Base-by-base conservation (phyloP, 768 basidiomycete genomes). In the Trametes meyenii region DNA sequence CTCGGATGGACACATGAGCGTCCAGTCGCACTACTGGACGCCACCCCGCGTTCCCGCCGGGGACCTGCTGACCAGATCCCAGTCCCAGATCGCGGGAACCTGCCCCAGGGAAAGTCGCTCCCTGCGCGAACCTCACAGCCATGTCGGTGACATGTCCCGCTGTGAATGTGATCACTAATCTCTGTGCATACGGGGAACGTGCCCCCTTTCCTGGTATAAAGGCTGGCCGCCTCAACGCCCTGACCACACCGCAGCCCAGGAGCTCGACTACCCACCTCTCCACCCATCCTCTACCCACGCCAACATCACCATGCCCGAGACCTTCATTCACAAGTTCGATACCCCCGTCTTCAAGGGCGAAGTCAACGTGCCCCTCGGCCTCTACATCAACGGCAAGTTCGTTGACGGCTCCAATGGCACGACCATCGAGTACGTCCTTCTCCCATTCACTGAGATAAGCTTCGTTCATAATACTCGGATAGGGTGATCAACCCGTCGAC, bases 371-470 rank as follows among this genome's bases (percentile, higher is more conserved):
- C 76, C 77, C 66, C 88, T 89, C 3, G 88, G 90, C 33, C 68
- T 92, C 57, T 92, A 86, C 78, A 90, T 94, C 70, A 78, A 83
- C 68, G 86, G 86, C 64, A 70, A 90, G 72, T 93, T 83, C 68
- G 75, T 83, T 14, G 83, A 85, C 38, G 84, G 86, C 19, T 77
- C 79, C 19, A 76, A 82, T 6, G 73, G 76, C 1, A 81, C 77
- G n/a, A 83, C 81, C n/a, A 87, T 92, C 69, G 87, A 90, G 89
- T 90, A 67, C 70, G 87, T 72, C 26, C 40, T 21, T 36, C 33
- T 16, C 43, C 36, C 21, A 23, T 55, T 49, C 11, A 40, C 56
- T 44, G 39, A 21, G 44, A 38, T 36, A 24, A 21, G 29, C 35
- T 52, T 39, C 44, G 12, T 53, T 49, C 45, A 26, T 10, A 42